phyloP scores from a whole-genome alignment of 2,329 filamentous ascomycete genomes.

The Aspergillus sp. region DNA sequence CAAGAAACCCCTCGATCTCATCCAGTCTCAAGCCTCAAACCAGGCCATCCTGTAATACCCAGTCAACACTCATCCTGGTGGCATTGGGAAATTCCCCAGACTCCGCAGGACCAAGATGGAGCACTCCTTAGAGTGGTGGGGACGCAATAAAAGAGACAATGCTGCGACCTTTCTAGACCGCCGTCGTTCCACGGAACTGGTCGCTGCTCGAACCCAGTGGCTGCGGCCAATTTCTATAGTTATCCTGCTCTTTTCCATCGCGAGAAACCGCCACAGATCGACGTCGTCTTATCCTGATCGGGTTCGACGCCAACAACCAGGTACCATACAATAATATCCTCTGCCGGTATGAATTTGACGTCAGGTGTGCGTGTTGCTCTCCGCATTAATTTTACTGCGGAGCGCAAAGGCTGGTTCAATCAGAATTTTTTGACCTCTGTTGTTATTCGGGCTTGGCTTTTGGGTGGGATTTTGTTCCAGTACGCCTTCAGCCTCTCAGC shows the following conservation, averaged over 20 bases:
- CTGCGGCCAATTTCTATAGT: constrained; percentile 8
- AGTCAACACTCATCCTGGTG: no score
- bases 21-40: no score
- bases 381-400: no score
- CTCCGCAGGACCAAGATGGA: constrained; percentile 6
- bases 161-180: constrained; percentile 14
- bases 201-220: constrained; percentile 1
- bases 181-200: constrained; percentile 19
- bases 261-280: constrained; percentile 2
- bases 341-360: no score
- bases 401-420: neutral
- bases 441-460: no score
- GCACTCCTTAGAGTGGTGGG: constrained; percentile 5
- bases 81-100: neutral
- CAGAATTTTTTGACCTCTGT: neutral
- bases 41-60: no score
- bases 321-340: no score
- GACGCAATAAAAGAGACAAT: constrained; percentile 7
- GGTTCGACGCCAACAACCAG: neutral
- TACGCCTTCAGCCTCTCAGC: no score
- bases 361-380: no score
- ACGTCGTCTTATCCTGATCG: neutral
- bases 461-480: no score
- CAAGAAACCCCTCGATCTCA: no score
- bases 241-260: constrained; percentile 2